phyloP scores from a whole-genome alignment of 139 green algal species.

The Chlamydomonas sp. region DNA sequence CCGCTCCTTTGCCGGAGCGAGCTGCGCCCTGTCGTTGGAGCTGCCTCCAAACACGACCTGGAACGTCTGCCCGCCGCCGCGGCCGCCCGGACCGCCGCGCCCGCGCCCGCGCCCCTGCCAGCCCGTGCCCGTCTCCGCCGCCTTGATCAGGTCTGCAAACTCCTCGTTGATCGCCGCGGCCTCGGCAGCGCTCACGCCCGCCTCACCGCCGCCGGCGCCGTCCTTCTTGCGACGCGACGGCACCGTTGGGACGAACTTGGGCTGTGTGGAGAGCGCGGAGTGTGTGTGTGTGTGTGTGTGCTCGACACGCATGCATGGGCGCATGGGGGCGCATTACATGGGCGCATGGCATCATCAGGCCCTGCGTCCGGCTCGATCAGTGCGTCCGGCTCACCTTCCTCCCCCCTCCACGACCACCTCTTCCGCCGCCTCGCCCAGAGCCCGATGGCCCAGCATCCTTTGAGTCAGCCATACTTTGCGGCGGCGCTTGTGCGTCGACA shows the following conservation, averaged over 20 bases:
- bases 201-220: constrained; percentile 11
- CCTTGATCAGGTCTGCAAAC: constrained; percentile 47
- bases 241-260: constrained; percentile 40
- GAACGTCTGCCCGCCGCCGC: not conserved
- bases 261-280: constrained; percentile 11
- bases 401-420: too few species aligned
- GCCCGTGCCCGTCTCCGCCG: constrained; percentile 15
- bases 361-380: too few species aligned
- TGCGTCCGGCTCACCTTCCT: too few species aligned
- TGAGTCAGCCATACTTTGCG: too few species aligned
- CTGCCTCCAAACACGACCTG: constrained; percentile 13
- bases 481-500: too few species aligned
- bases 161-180: constrained; percentile 24
- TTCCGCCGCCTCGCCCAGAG: too few species aligned
- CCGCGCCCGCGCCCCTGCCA: constrained; percentile 18
- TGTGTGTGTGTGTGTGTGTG: too few species aligned
- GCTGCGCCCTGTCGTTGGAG: not conserved
- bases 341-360: too few species aligned
- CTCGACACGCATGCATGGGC: too few species aligned
- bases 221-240: constrained; percentile 33
- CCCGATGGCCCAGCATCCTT: too few species aligned
- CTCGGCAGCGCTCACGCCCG: constrained; percentile 5
- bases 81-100: constrained; percentile 4
- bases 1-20: too few species aligned
- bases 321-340: too few species aligned